Base-by-base conservation (phyloP, 2,329 filamentous ascomycete genomes). In the Claviceps sp. region DNA sequence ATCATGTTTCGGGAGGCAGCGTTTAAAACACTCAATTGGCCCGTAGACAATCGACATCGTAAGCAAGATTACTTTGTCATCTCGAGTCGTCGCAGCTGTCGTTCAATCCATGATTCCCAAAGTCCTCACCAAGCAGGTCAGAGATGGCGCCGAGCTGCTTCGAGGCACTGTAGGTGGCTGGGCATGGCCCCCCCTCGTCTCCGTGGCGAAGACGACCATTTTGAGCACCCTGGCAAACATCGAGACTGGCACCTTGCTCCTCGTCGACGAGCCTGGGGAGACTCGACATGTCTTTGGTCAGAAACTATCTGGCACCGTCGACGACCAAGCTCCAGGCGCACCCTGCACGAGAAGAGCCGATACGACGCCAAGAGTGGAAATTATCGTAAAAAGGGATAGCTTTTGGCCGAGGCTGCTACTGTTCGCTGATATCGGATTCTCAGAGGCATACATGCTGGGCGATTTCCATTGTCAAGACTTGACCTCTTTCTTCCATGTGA, bases 391-490 rank as follows among this genome's bases (percentile, higher is more conserved):
- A 61, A 77, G 78, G 59, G 82, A 86, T 56, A 72, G 80, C 34
- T 87, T 87, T 62, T 88, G 83, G 83, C 74, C 85, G 60, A 75
- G 84, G 42, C 65, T 86, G 50, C 73, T 83, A 46, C 66, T 88
- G 30, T 85, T 86, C 61, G 81, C 79, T 40, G 84, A 88, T 64
- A 87, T 88, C 82, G 84, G 84, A 2, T 86, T 88, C 56, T 79
- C 83, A 13, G 81, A 85, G 63, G 78, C 81, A 30, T 87, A 85
- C 61, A 87, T 88, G 82, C 71, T 87, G 16, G 81, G 80, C 45
- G 84, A 88, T 62, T 73, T 87, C 30, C 77, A 80, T 50, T 87
- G 83, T 54, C 68, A 75, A 11, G 77, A 87, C 62, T 63, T 89
- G 58, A 82, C 81, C 1, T 73, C 74, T 2, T 86, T 88, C 62